Base-by-base conservation (phyloP, 1,284 basidiomycete species). In the Cryptococcus wingfieldii region DNA sequence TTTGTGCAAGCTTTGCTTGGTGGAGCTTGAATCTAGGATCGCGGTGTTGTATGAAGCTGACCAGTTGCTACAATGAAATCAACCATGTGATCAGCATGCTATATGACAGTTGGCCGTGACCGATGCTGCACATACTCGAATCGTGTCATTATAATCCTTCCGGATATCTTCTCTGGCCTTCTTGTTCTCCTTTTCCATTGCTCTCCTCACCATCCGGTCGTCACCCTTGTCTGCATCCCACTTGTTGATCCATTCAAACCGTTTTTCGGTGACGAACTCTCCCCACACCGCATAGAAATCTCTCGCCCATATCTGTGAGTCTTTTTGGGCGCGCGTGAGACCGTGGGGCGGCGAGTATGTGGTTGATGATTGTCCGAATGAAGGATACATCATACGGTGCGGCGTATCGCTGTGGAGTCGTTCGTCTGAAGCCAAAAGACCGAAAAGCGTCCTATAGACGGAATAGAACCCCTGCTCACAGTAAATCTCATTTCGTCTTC, bases 171-270 rank as follows among this genome's bases (percentile, higher is more conserved):
- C 91, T 14, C 94, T 82, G 8, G 85, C 84, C 66, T 92, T 92
- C 76, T 90, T 92, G 76, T 98, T 98, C 66, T 98, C 96, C 69
- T 88, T 90, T 73, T 98, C 96, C 88, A 98, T 94, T 39, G 92
- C 68, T 60, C 90, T 83, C 67, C 93, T 83, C 45, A 90, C 83
- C 44, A 86, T 83, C 23, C 95, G 82, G 75, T 96, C 93, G 10
- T 90, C 90, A 2, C 92, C 94, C 57, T 94, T 87, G 16, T 83
- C 79, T 2, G 85, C 61, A 69, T 93, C 88, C 85, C 91, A 96
- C 65, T 85, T 82, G 60, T 94, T 91, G 54, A 82, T 82, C 93
- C 95, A 98, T 1, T 82, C 80, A 69, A 99, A 98, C 53, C 88
- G 87, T 74, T 98, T 98, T 51, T 83, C 81, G 0, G 92, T 93